These are phyloP conservation scores for Neurospora sp. DNA, from an alignment of 495 filamentous ascomycete species.

Conservation along the genomic window DNA sequence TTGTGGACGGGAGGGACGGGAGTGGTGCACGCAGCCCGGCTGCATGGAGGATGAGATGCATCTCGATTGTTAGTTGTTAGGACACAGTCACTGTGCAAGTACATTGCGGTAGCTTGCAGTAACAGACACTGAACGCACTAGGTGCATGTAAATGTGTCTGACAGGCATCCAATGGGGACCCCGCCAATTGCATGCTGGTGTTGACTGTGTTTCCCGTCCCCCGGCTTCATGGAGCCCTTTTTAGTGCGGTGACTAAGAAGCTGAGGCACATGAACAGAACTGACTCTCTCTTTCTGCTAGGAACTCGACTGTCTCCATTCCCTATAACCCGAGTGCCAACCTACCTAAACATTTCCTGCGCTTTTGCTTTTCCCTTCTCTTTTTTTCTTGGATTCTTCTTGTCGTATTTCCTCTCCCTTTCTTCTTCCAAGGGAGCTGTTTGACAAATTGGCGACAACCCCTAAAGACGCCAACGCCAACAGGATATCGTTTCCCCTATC, in stretches of 20 bases:
- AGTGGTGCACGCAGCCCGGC: not conserved
- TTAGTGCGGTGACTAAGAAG: not conserved
- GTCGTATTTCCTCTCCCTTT: not conserved
- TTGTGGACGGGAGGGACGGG: not conserved
- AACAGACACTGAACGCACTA: not conserved
- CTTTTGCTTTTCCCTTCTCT: not conserved
- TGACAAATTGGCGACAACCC: not conserved
- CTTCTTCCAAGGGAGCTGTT: not conserved
- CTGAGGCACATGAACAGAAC: not conserved
- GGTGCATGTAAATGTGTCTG: not conserved
- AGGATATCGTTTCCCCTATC: not conserved
- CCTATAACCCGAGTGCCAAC: not conserved
- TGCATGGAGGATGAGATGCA: not conserved
- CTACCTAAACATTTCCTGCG: not conserved
- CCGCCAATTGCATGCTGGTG: not conserved
- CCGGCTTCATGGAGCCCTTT: not conserved
- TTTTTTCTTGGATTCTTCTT: not conserved
- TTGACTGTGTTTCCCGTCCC: not conserved
- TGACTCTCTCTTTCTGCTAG: not conserved
- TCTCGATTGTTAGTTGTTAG: not conserved
- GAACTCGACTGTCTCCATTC: not conserved
- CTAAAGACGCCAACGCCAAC: not conserved
- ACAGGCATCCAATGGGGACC: not conserved
- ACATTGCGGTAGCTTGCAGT: not conserved
- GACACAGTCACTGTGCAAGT: not conserved